Conservation (phyloP, 805 yeast genomes). For the Ogataea nitratoaversa region DNA sequence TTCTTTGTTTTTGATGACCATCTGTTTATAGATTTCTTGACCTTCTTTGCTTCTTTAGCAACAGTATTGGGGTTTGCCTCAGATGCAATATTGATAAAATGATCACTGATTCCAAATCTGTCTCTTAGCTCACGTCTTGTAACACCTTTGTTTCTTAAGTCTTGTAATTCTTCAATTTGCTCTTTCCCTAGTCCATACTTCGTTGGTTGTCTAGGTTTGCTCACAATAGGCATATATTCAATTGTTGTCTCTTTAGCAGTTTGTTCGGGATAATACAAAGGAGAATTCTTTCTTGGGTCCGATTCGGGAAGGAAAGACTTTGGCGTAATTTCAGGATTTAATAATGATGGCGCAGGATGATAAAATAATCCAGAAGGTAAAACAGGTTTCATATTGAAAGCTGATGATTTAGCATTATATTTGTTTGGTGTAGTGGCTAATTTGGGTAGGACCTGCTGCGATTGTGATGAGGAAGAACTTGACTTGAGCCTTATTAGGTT, state of each 20-base stretch:
- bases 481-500: constrained; percentile 5
- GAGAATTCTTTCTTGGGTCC: constrained; percentile 27
- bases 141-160: constrained; percentile 26
- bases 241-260: constrained; percentile 15
- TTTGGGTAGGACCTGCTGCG: constrained; percentile 15
- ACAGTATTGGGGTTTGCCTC: constrained; percentile 19
- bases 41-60: constrained; percentile 15
- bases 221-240: constrained; percentile 29
- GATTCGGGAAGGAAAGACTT: constrained; percentile 30
- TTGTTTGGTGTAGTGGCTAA: constrained; percentile 33
- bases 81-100: constrained; percentile 30
- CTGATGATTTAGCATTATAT: constrained; percentile 33
- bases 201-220: constrained; percentile 20
- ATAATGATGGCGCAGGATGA: constrained; percentile 35
- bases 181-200: constrained; percentile 23
- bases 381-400: constrained; percentile 31
- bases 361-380: constrained; percentile 32
- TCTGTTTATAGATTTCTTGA: constrained; percentile 20
- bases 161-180: constrained; percentile 27
- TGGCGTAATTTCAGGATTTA: constrained; percentile 31
- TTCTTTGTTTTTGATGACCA: constrained; percentile 23
- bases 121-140: constrained; percentile 28
- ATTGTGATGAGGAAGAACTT: constrained; percentile 3
- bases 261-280: constrained; percentile 26
- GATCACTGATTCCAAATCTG: constrained; percentile 27